Evolutionary conservation across 306 rosid genomes (phyloP), one percentile per base, ranked within the genome.

Genomic region (Cyclanthera cordifolia): DNA sequence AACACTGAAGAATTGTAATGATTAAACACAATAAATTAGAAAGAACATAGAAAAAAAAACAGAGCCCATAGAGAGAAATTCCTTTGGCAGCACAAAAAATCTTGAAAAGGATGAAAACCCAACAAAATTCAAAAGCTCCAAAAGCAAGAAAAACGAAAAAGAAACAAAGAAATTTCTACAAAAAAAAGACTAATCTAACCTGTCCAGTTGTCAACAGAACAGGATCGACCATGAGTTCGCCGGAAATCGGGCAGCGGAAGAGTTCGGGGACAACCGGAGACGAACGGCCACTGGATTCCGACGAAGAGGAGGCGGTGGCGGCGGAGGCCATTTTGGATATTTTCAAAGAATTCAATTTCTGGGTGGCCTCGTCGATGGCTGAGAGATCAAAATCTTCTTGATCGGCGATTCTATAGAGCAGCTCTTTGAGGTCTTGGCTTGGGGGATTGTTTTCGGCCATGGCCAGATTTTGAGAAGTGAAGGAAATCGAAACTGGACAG

Each of bases 191-290:
- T 0, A n/a, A 32, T 3, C 48, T 17, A 46, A 89, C 97, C 95
- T 84, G 87, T 47, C 97, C 95, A 45, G 95, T 84, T 69, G 82
- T 78, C 73, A 88, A 77, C 72, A 88, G 71, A 69, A 90, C 94
- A 70, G 97, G 97, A 53, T 90, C 97, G 13, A 28, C 56, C 94
- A 90, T 90, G 77, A 90, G 79, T 46, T 81, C 83, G 58, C 72
- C 78, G 6, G 97, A 88, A 61, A 90, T 88, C 71, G 97, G 95
- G 47, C 97, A 90, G 16, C 82, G 84, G 53, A 88, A 90, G 54
- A 78, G 70, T 3, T 81, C 59, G 53, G 95, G 97, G 57, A 76
- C 64, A 59, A 24, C 8, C 25, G 57, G 73, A 2, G 63, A 5
- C 4, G 4, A 25, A 53, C 8, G 17, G 59, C 8, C 16, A 43